These are phyloP conservation scores for Ilyonectria mors-panacis DNA, from an alignment of 2,329 filamentous ascomycete species.

Conservation along the genomic window DNA sequence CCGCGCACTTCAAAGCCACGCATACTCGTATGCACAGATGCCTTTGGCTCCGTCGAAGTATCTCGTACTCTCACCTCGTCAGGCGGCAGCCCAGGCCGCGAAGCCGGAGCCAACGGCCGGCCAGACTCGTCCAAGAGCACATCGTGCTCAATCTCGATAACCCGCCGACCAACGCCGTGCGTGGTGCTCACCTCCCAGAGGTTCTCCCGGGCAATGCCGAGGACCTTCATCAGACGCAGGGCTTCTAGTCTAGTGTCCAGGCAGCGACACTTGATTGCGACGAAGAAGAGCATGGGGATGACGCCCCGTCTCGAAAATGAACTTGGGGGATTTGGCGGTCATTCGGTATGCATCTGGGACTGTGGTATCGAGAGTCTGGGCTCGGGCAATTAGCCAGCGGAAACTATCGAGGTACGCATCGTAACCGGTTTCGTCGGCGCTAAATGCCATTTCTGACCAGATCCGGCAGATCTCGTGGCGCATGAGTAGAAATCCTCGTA, in stretches of 20 bases:
- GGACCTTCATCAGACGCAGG: background rate
- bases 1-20: slow-evolving; percentile 4
- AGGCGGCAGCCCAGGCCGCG: background rate
- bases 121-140: background rate
- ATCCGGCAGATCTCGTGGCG: slow-evolving; percentile 13
- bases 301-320: slow-evolving; percentile 20
- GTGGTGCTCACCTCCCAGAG: slow-evolving; percentile 9
- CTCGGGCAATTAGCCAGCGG: background rate
- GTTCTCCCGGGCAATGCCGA: slow-evolving; percentile 6
- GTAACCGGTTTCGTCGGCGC: slow-evolving; percentile 17
- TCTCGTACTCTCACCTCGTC: slow-evolving; percentile 11
- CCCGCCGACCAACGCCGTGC: background rate
- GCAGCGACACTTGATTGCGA: slow-evolving; percentile 6
- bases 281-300: slow-evolving; percentile 8
- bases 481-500: slow-evolving; percentile 13
- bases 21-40: background rate
- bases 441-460: slow-evolving; percentile 26
- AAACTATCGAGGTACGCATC: slow-evolving; percentile 23
- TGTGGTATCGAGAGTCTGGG: background rate
- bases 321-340: background rate
- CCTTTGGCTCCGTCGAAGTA: slow-evolving; percentile 1
- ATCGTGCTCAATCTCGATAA: slow-evolving; percentile 10
- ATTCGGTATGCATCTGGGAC: background rate
- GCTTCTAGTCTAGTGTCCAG: slow-evolving; percentile 3
- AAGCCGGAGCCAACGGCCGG: background rate